These are phyloP conservation scores for Hanseniaspora valbyensis DNA, from an alignment of 805 yeast species.

Conservation along the genomic window DNA sequence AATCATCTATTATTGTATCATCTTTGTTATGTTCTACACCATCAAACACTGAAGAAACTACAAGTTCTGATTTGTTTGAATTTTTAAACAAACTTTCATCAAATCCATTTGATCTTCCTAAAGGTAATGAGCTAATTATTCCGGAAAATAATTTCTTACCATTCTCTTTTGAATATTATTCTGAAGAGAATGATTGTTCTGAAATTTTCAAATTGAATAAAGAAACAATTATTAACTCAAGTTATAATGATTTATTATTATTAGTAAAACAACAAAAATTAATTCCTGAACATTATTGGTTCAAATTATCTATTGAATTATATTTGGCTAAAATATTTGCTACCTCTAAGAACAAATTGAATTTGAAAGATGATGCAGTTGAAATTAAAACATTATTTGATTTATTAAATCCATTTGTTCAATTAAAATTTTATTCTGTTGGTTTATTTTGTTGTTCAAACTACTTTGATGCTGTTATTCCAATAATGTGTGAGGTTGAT, in stretches of 20 bases:
- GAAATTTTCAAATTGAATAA: slow-evolving; percentile 7
- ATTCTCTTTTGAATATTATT: slow-evolving; percentile 44
- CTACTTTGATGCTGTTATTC: slow-evolving; percentile 44
- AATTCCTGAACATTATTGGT: slow-evolving; percentile 52
- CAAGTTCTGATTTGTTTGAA: slow-evolving; percentile 33
- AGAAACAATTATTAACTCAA: slow-evolving; percentile 1
- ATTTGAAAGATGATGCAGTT: slow-evolving; percentile 42
- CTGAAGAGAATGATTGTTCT: slow-evolving; percentile 19
- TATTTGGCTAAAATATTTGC: slow-evolving; percentile 42
- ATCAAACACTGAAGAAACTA: slow-evolving; percentile 27
- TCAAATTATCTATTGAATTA: slow-evolving; percentile 50
- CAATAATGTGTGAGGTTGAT: slow-evolving; percentile 59
- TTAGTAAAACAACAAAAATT: slow-evolving; percentile 39
- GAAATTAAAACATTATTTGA: slow-evolving; percentile 42
- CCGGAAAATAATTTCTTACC: slow-evolving; percentile 34
- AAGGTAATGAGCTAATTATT: background rate
- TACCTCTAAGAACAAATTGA: background rate
- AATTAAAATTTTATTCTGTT: slow-evolving; percentile 54
- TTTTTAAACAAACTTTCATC: slow-evolving; percentile 1
- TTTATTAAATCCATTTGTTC: slow-evolving; percentile 50
- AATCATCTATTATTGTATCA: slow-evolving; percentile 42
- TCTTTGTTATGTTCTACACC: slow-evolving; percentile 24
- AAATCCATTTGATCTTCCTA: background rate
- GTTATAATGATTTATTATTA: slow-evolving; percentile 35
- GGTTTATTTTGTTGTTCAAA: slow-evolving; percentile 56